A percentile compares a stretch with the other conserved stretches of the same genome.
Conservation (phyloP, 306 rosid species). For the Ochetophila trinervis region DNA sequence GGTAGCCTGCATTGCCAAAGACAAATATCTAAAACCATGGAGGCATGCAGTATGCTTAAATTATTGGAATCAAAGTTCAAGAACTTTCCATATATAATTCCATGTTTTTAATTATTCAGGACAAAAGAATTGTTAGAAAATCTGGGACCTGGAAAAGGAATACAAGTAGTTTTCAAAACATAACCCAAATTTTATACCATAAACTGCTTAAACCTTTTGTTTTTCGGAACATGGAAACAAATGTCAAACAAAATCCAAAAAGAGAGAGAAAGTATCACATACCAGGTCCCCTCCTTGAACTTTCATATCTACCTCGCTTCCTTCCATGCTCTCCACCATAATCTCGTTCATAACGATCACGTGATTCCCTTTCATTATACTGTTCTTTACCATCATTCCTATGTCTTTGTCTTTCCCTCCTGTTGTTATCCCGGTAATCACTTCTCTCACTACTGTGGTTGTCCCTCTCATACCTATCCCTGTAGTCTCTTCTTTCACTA, state of each 20-base stretch:
- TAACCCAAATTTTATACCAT: not conserved
- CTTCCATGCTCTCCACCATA: constrained; percentile 43
- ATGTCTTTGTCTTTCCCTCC: constrained; percentile 40
- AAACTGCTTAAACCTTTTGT: not conserved
- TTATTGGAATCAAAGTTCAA: not conserved
- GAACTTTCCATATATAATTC: too few species aligned
- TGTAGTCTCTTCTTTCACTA: constrained; percentile 37
- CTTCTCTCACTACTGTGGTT: constrained; percentile 52
- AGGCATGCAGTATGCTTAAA: not conserved
- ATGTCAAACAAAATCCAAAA: constrained; percentile 2
- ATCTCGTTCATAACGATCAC: constrained; percentile 52
- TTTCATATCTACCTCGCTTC: constrained; percentile 66
- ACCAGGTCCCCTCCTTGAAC: constrained; percentile 83
- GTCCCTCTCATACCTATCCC: constrained; percentile 45
- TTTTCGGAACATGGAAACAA: not conserved
- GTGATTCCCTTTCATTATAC: constrained; percentile 59
- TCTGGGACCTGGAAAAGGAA: not conserved
- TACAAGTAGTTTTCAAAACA: not conserved
- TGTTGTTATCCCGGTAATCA: constrained; percentile 40
- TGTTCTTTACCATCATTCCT: constrained; percentile 40
- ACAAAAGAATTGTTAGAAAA: not conserved
- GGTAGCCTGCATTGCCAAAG: not conserved
- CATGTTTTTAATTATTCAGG: too few species aligned
- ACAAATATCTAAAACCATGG: not conserved
- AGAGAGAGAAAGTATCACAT: constrained; percentile 16